A percentile compares a stretch with the other conserved stretches of the same genome.
phyloP scores from a whole-genome alignment of 2,329 filamentous ascomycete species.

The Calonectria pseudoreteaudii region DNA sequence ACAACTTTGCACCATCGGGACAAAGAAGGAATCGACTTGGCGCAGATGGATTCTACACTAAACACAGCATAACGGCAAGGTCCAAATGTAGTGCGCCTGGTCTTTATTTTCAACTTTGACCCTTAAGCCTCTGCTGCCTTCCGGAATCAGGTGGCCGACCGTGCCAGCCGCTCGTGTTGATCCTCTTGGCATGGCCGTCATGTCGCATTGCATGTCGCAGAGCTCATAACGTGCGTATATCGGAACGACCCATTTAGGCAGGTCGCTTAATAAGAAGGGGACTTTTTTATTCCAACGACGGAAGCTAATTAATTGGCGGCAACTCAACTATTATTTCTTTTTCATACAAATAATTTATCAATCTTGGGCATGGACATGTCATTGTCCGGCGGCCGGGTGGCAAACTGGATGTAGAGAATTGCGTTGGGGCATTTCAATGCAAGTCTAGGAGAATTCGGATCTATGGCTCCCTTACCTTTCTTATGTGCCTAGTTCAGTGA shows the following conservation, averaged over 20 bases:
- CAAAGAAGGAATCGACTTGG: background rate
- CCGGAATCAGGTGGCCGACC: background rate
- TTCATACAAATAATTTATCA: background rate
- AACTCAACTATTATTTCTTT: background rate
- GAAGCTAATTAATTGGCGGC: background rate
- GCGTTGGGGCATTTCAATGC: background rate
- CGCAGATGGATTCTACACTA: background rate
- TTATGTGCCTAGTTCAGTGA: background rate
- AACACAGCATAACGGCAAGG: background rate
- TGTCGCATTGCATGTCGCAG: conserved; percentile 10
- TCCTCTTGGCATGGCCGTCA: background rate
- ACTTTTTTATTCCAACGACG: background rate
- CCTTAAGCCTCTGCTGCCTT: background rate
- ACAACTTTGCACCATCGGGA: background rate
- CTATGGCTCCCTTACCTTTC: background rate
- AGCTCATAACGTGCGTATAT: background rate
- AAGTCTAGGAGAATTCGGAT: background rate
- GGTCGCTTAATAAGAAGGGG: background rate
- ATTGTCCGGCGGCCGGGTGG: background rate
- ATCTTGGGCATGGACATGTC: background rate
- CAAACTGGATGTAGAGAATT: background rate
- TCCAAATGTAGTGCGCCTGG: background rate
- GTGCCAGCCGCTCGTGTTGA: conserved; percentile 2
- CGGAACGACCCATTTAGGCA: conserved; percentile 6
- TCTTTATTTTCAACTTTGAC: background rate